phyloP scores from a whole-genome alignment of 805 yeast species.

The Zygosaccharomyces siamensis region DNA sequence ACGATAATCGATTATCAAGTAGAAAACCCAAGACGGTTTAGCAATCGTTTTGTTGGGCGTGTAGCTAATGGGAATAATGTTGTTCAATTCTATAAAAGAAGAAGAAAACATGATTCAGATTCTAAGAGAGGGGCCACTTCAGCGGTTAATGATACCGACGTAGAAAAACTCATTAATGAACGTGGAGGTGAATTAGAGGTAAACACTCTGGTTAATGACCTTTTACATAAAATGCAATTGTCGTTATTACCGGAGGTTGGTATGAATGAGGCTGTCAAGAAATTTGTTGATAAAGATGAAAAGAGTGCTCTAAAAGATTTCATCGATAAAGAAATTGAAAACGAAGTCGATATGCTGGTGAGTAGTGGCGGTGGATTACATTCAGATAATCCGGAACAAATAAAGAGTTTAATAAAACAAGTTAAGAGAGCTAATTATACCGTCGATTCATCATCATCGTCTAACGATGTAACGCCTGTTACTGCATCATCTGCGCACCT shows the following conservation, averaged over 20 bases:
- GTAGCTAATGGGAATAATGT: slow-evolving; percentile 92
- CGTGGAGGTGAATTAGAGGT: slow-evolving; percentile 46
- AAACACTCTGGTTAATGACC: slow-evolving; percentile 57
- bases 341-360: slow-evolving; percentile 47
- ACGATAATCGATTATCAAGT: slow-evolving; percentile 64
- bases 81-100: slow-evolving; percentile 59
- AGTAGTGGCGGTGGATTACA: slow-evolving; percentile 39
- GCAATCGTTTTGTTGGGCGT: slow-evolving; percentile 82
- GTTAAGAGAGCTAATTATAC: slow-evolving; percentile 36
- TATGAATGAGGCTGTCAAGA: slow-evolving; percentile 64
- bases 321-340: slow-evolving; percentile 50
- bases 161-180: slow-evolving; percentile 15
- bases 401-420: slow-evolving; percentile 42
- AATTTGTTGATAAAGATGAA: slow-evolving; percentile 79
- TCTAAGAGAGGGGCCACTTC: slow-evolving; percentile 12
- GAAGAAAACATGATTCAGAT: slow-evolving; percentile 23
- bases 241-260: slow-evolving; percentile 71
- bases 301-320: slow-evolving; percentile 62
- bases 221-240: slow-evolving; percentile 57
- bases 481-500: not conserved
- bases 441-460: not conserved
- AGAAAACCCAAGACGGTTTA: slow-evolving; percentile 83
- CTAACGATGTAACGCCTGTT: not conserved
- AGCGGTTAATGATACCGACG: slow-evolving; percentile 15
- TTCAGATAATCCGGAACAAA: slow-evolving; percentile 39